phyloP scores from a whole-genome alignment of 139 green algal species.

The Eudorina sp. region DNA sequence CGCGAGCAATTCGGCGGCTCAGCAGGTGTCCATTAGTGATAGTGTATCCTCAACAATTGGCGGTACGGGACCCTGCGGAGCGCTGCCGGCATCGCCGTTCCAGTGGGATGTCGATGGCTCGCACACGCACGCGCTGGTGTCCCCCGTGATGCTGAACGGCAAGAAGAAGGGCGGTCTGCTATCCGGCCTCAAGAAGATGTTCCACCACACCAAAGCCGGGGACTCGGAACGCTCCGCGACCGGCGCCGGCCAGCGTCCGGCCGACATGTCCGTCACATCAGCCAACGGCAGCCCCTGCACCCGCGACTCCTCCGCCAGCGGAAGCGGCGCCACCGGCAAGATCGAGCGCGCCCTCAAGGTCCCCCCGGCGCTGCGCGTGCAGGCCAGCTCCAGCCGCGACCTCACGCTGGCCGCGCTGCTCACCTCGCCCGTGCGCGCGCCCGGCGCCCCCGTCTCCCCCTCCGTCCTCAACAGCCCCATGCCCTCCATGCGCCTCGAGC shows the following conservation, averaged over 20 bases:
- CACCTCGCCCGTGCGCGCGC: background rate
- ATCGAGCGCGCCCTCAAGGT: background rate
- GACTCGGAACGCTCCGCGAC: background rate
- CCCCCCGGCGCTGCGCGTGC: background rate
- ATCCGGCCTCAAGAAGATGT: conserved; percentile 23
- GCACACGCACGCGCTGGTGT: background rate
- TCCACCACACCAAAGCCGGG: background rate
- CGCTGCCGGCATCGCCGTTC: background rate
- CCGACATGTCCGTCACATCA: background rate
- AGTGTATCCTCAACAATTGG: background rate
- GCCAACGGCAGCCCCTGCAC: background rate
- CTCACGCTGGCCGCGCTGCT: conserved; percentile 11
- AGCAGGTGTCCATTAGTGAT: background rate
- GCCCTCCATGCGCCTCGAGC: conserved; percentile 9
- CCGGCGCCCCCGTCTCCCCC: background rate
- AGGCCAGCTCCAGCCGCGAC: conserved; percentile 4
- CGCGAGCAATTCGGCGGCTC: background rate
- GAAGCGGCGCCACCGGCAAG: background rate
- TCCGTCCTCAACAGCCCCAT: conserved; percentile 32
- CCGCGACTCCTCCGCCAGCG: background rate
- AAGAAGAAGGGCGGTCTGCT: conserved; percentile 31
- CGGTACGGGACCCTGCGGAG: background rate
- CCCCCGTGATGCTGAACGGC: background rate
- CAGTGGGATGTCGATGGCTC: conserved; percentile 4
- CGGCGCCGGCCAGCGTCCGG: background rate